A percentile compares a stretch with the other conserved stretches of the same genome.
Evolutionary conservation across 78 protist species (phyloP).

Genomic region (Acrasis kona): DNA sequence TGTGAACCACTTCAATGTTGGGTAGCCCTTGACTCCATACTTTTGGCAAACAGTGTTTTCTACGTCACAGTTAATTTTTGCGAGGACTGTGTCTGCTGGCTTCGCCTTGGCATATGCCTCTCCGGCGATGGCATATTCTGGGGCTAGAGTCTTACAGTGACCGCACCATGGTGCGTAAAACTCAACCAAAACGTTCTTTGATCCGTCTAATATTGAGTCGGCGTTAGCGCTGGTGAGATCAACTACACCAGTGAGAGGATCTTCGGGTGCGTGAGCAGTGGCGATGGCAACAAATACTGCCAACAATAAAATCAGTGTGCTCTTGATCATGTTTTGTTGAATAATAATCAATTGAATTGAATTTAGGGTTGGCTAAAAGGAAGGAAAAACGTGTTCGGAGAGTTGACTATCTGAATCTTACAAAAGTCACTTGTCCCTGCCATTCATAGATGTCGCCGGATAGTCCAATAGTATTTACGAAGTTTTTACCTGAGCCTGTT

Average conservation of each 20-base stretch:
- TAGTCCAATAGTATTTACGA: too few species aligned
- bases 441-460: too few species aligned
- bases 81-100: conserved; percentile 37
- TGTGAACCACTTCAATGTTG: conserved; percentile 79
- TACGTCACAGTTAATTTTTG: conserved; percentile 57
- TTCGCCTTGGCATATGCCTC: conserved; percentile 29
- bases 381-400: too few species aligned
- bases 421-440: too few species aligned
- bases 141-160: conserved; percentile 75
- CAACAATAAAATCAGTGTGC: not conserved
- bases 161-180: conserved; percentile 77
- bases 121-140: conserved; percentile 57
- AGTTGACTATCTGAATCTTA: too few species aligned
- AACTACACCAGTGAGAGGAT: conserved; percentile 9
- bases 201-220: conserved; percentile 52
- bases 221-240: conserved; percentile 48
- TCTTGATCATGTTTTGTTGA: too few species aligned
- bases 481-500: too few species aligned
- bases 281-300: not conserved
- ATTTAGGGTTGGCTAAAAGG: too few species aligned
- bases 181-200: conserved; percentile 49
- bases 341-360: too few species aligned
- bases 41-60: conserved; percentile 45
- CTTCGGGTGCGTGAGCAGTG: not conserved
- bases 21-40: conserved; percentile 66